Conservation (phyloP, 257 asterid genomes). For the Gentiana dahurica region DNA sequence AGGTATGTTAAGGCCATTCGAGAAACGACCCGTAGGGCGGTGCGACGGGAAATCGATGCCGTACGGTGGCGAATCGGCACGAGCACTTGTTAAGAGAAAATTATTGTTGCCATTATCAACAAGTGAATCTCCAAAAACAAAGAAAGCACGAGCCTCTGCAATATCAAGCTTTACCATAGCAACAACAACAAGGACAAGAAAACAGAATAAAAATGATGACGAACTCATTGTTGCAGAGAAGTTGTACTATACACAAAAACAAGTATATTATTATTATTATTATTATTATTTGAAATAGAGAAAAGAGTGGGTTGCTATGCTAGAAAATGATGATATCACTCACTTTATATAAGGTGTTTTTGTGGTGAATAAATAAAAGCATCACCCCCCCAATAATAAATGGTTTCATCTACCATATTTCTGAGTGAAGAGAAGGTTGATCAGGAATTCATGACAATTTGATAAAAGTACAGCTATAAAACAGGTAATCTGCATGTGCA, state of each 20-base stretch:
- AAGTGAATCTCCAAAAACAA: conserved; percentile 80
- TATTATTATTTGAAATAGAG: too few species aligned
- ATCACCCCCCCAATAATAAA: conserved; percentile 6
- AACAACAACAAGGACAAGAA: conserved; percentile 18
- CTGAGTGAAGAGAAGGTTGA: conserved; percentile 3
- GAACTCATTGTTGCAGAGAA: conserved; percentile 20
- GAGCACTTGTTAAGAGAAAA: conserved; percentile 53
- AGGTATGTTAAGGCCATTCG: conserved; percentile 84
- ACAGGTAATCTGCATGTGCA: conserved; percentile 4
- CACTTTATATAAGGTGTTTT: conserved; percentile 5
- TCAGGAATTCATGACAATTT: conserved; percentile 2
- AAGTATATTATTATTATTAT: too few species aligned
- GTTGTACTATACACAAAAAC: too few species aligned
- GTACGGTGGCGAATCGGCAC: conserved; percentile 82
- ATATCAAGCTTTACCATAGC: conserved; percentile 10
- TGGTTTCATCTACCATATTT: conserved; percentile 4
- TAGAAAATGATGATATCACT: neutral
- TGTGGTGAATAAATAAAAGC: neutral
- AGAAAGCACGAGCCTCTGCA: conserved; percentile 61
- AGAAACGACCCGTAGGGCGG: conserved; percentile 81
- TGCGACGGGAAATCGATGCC: conserved; percentile 77
- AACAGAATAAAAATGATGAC: conserved; percentile 17
- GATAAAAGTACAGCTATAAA: neutral
- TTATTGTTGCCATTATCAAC: conserved; percentile 92
- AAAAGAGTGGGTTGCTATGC: neutral